Percentiles rank a stretch among this genome's conserved stretches.
Conservation (phyloP, 2,329 filamentous ascomycete genomes). For the Paraphaeosphaeria sporulosa region DNA sequence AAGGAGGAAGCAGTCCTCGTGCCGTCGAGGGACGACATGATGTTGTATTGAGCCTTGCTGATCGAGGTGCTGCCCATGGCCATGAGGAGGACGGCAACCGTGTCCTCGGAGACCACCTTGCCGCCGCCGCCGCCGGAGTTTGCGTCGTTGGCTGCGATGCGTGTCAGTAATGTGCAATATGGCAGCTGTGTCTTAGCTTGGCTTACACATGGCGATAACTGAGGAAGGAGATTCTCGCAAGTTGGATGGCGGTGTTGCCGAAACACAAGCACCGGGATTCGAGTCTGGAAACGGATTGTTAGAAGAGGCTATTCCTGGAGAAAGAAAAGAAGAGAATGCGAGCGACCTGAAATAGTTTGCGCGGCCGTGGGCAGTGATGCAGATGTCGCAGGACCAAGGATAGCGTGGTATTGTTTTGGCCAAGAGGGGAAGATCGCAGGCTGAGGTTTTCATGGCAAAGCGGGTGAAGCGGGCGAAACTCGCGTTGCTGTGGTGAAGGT, state of each 20-base stretch:
- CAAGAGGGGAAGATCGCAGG: neutral
- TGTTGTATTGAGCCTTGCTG: slow-evolving; percentile 29
- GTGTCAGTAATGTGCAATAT: neutral
- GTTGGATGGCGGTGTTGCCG: neutral
- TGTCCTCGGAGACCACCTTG: slow-evolving; percentile 25
- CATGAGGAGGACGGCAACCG: slow-evolving; percentile 35
- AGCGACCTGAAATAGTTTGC: neutral
- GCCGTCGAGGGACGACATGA: slow-evolving; percentile 41
- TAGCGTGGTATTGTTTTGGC: neutral
- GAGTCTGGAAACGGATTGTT: neutral
- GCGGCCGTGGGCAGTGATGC: neutral
- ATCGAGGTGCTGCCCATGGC: slow-evolving; percentile 29
- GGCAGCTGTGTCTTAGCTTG: neutral
- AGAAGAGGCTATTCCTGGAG: neutral
- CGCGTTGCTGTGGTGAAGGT: slow-evolving; percentile 8
- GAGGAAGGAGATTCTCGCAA: neutral
- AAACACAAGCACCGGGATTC: neutral
- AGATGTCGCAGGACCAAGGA: neutral
- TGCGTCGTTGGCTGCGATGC: neutral
- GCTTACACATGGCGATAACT: slow-evolving; percentile 2
- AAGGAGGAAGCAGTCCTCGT: slow-evolving; percentile 31
- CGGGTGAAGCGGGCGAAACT: neutral
- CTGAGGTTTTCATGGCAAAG: neutral
- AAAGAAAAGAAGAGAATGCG: neutral
- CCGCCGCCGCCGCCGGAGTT: neutral